These are phyloP conservation scores for Babesia ovata DNA, from an alignment of 169 alveolate species.

Conservation along the genomic window DNA sequence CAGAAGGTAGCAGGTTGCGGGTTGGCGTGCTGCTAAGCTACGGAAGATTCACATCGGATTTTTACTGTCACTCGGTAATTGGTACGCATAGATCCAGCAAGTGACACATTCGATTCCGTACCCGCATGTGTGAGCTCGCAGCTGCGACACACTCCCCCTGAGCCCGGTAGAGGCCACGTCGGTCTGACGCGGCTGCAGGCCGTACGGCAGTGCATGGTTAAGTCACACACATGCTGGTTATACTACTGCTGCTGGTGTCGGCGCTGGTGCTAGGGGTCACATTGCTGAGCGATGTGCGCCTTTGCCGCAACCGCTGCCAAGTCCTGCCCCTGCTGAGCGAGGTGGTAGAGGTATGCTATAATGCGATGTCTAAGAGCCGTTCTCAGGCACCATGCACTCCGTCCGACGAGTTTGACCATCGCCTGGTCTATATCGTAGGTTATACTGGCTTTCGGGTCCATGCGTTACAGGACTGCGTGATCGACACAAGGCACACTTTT, in stretches of 20 bases:
- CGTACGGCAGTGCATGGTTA: background rate
- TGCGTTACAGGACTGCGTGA: slow-evolving; percentile 66
- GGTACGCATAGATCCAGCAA: background rate
- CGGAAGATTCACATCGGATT: background rate
- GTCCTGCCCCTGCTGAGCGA: slow-evolving; percentile 31
- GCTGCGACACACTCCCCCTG: slow-evolving; percentile 9
- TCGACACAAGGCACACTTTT: slow-evolving; percentile 67
- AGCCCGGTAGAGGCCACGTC: slow-evolving; percentile 7
- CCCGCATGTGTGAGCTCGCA: slow-evolving; percentile 10
- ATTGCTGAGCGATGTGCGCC: slow-evolving; percentile 24
- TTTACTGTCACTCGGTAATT: background rate
- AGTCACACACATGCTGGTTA: slow-evolving; percentile 11
- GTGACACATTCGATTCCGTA: background rate
- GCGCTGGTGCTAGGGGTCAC: slow-evolving; percentile 32
- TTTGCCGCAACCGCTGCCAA: slow-evolving; percentile 30
- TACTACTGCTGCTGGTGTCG: slow-evolving; percentile 8
- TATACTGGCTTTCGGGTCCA: background rate
- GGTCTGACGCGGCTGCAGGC: background rate
- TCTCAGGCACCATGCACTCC: slow-evolving; percentile 63
- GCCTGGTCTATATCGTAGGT: slow-evolving; percentile 60
- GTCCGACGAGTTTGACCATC: slow-evolving; percentile 29
- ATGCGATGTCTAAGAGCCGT: background rate
- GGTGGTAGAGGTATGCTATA: slow-evolving; percentile 12
- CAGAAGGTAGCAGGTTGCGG: too few species aligned
- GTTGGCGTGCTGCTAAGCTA: background rate